These are phyloP conservation scores for Boechera divaricarpa DNA, from an alignment of 345 rosid species.

Conservation along the genomic window DNA sequence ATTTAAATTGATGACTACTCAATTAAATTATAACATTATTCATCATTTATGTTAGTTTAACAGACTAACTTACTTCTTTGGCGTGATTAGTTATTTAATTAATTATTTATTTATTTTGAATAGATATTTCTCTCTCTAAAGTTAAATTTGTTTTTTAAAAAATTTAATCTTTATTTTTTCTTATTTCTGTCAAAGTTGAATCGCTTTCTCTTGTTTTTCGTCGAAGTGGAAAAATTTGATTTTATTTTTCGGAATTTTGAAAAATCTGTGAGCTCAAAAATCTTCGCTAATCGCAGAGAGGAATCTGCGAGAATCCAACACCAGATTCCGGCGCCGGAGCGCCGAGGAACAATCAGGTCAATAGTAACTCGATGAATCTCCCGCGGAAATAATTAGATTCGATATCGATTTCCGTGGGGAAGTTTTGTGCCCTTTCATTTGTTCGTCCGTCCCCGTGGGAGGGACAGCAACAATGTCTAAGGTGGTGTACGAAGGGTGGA, in stretches of 20 bases:
- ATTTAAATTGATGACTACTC: slow-evolving; percentile 2
- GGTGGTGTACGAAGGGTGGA: slow-evolving; percentile 98
- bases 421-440: slow-evolving; percentile 6
- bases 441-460: slow-evolving; percentile 1
- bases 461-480: slow-evolving; percentile 57
- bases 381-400: slow-evolving; percentile 34
- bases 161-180: neutral
- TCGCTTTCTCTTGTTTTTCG: slow-evolving; percentile 29
- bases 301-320: slow-evolving; percentile 2
- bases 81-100: slow-evolving; percentile 35
- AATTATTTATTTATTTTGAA: neutral
- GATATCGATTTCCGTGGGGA: slow-evolving; percentile 26
- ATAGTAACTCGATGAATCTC: slow-evolving; percentile 29
- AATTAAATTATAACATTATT: neutral
- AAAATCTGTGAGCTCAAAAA: slow-evolving; percentile 31
- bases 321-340: slow-evolving; percentile 46
- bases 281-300: slow-evolving; percentile 18
- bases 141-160: neutral
- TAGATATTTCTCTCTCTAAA: slow-evolving; percentile 24
- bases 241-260: slow-evolving; percentile 1
- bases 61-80: slow-evolving; percentile 36
- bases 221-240: slow-evolving; percentile 9
- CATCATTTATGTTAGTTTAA: slow-evolving; percentile 26
- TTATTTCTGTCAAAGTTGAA: slow-evolving; percentile 34
- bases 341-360: slow-evolving; percentile 32